These are phyloP conservation scores for Singerocomus rubriflavus DNA, from an alignment of 1,284 basidiomycete species.

Conservation along the genomic window DNA sequence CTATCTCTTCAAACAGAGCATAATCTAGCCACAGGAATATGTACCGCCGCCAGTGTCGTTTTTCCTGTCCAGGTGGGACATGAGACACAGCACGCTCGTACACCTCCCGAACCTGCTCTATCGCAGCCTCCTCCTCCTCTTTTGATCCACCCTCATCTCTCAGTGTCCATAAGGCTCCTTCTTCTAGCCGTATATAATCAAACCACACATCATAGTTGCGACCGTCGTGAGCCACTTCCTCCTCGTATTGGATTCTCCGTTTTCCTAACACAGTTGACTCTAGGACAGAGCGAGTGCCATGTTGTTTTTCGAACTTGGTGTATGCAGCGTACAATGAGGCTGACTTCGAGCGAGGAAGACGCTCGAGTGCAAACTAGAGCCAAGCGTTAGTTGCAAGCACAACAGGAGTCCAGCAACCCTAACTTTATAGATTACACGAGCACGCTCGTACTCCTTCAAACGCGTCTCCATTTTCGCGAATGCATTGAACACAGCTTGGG, in stretches of 20 bases:
- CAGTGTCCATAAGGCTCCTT: slow-evolving; percentile 77
- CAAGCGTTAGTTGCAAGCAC: slow-evolving; percentile 1
- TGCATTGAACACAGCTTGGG: slow-evolving; percentile 92
- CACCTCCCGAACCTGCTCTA: slow-evolving; percentile 79
- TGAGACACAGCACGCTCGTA: slow-evolving; percentile 97
- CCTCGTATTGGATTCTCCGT: slow-evolving; percentile 95
- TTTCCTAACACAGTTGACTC: slow-evolving; percentile 96
- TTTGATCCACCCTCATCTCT: slow-evolving; percentile 71
- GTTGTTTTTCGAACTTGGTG: slow-evolving; percentile 98
- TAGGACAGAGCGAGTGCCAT: slow-evolving; percentile 84
- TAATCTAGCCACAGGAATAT: slow-evolving; percentile 98
- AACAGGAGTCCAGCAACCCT: slow-evolving; percentile 5
- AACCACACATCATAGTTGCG: slow-evolving; percentile 99
- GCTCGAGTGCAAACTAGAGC: slow-evolving; percentile 82
- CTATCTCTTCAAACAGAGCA: slow-evolving; percentile 96
- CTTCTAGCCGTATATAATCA: slow-evolving; percentile 92
- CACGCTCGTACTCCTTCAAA: slow-evolving; percentile 94
- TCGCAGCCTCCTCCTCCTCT: slow-evolving; percentile 61
- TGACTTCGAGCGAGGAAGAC: slow-evolving; percentile 89
- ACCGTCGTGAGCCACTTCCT: slow-evolving; percentile 84
- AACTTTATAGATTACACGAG: slow-evolving; percentile 95
- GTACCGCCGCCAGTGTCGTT: slow-evolving; percentile 93
- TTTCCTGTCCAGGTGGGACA: slow-evolving; percentile 86
- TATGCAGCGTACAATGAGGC: slow-evolving; percentile 84
- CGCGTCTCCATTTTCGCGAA: slow-evolving; percentile 99